These are phyloP conservation scores for Physaria fendleri DNA, from an alignment of 345 rosid species.

Conservation along the genomic window DNA sequence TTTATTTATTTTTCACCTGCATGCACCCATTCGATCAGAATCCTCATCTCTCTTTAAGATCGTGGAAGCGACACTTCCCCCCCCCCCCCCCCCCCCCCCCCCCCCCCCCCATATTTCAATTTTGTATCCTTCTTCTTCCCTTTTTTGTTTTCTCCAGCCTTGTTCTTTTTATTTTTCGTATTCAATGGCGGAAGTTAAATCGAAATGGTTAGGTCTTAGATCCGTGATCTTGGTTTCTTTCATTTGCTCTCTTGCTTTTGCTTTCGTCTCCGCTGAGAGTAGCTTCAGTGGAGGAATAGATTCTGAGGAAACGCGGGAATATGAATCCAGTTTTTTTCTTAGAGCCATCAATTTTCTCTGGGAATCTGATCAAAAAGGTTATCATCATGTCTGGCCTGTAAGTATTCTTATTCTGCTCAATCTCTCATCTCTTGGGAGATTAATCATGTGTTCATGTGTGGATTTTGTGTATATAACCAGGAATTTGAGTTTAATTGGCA, in stretches of 20 bases:
- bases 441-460: not conserved
- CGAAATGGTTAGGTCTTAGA: conserved; percentile 36
- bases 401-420: not conserved
- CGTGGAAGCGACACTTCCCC: not conserved
- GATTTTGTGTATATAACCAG: conserved; percentile 23
- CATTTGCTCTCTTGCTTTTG: conserved; percentile 39
- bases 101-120: no score
- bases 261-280: conserved; percentile 52
- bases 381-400: conserved; percentile 79
- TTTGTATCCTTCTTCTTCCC: not conserved
- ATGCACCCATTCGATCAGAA: not conserved
- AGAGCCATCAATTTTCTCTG: conserved; percentile 35
- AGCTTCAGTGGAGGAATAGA: conserved; percentile 27
- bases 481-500: conserved; percentile 70
- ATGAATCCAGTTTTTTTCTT: conserved; percentile 25
- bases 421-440: not conserved
- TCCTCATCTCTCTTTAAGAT: not conserved
- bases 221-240: conserved; percentile 25
- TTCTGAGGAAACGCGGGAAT: conserved; percentile 12
- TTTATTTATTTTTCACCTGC: no score
- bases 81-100: no score
- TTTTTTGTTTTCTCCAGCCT: not conserved
- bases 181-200: conserved; percentile 35
- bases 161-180: not conserved
- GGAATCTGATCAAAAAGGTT: conserved; percentile 43